Evolutionary conservation across 176 grass and related monocot species (phyloP), one percentile per base, ranked within the genome.

Genomic region (Cymbopogon citratus): DNA sequence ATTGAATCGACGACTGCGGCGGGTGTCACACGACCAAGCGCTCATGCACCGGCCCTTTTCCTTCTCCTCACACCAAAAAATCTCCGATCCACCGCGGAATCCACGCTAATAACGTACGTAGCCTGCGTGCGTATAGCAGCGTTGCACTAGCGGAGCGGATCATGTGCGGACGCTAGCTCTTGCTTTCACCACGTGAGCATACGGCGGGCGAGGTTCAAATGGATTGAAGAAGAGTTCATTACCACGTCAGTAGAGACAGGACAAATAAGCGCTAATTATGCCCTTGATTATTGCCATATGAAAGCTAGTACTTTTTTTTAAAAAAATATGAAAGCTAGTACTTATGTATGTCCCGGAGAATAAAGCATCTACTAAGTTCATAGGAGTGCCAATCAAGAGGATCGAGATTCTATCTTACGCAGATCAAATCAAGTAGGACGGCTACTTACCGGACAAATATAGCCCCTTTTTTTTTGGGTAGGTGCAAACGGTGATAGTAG

Each of bases 161-260:
- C 70, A 18, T 75, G 60, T 31, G 13, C 45, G 71, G 70, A 38
- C 28, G 14, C n/a, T n/a, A n/a, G n/a, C 43, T 40, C 61, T 60
- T 5, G 28, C 23, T 73, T 75, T 83, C 43, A 83, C 60, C 28
- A 83, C 41, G 41, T 21, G 29, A 19, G 51, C 43, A 46, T 77
- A 27, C 31, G n/a, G n/a, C 13, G 15, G n/a, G n/a, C 13, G 15
- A 31, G 12, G 43, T 71, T 12, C 13, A 6, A 31, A 38, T 63
- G 9, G 26, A 27, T 3, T 12, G 52, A 9, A 24, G 33, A 38
- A n/a, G n/a, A n/a, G n/a, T 25, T 56, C 9, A 54, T 27, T 56
- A 52, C n/a, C 64, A 16, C 31, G 78, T 68, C 7, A 18, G 26
- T 21, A 15, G 36, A 23, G 13, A 80, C 46, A 36, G 78, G 12